Base-by-base conservation (phyloP, 2,329 filamentous ascomycete genomes). In the Calonectria pseudoturangicola region DNA sequence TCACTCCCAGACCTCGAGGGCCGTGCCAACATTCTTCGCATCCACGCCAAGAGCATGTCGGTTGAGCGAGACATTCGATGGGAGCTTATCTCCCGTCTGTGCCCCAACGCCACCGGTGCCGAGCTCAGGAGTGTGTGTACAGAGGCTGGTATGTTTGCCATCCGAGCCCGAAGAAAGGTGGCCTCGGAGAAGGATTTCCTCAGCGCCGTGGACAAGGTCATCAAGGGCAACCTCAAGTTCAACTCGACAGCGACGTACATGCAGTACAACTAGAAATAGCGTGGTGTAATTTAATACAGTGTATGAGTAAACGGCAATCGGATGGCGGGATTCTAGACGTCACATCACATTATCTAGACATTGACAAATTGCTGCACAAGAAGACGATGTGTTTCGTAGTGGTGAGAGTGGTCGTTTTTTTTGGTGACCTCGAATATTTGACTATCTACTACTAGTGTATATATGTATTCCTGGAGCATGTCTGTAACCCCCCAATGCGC, bases 21-120 rank as follows among this genome's bases (percentile, higher is more conserved):
- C 65, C 93, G 97, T 77, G 97, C 97, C 82, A 98, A 98, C 87
- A 98, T 99, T 82, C 91, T 99, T 54, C 94, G 97, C 64, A 99
- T 99, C 81, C 97, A 98, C 88, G 97, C 97, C 81, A 99, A 98
- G 93, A 98, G 95, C 84, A 99, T 99, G 97, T 98, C 95, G 21
- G 97, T 99, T 45, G 97, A 99, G 90, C 92, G 97, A 66, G 97
- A 99, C 83, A 99, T 99, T 82, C 92, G 97, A 86, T 99, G 97
- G 97, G 97, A 99, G 88, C 91, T 99, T 77, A 98, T 99, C 83
- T 98, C 96, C 25, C 93, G 97, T 80, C 90, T 99, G 76, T 99
- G 97, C 87, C 97, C 97, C 77, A 99, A 99, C 87, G 94, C 96
- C 66, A 99, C 97, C 0, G 97, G 97, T 87, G 97, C 97, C 64